A percentile compares a stretch with the other conserved stretches of the same genome.
These are phyloP conservation scores for Mucor velutinosus DNA, from an alignment of 371 early-diverging fungal genomes.

Conservation along the genomic window DNA sequence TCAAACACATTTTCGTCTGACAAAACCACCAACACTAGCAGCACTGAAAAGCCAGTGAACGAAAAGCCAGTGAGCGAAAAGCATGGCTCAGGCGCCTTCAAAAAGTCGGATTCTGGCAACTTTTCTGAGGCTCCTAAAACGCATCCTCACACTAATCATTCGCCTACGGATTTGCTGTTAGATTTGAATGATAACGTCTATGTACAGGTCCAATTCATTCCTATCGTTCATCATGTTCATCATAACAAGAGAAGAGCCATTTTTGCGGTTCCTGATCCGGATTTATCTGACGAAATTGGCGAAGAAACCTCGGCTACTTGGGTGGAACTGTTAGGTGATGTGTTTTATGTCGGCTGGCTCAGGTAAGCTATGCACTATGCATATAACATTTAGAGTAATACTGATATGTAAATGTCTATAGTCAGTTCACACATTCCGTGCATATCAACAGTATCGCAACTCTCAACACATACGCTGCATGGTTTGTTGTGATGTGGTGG, in stretches of 20 bases:
- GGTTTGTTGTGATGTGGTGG: slow-evolving; percentile 68
- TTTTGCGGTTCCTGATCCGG: slow-evolving; percentile 48
- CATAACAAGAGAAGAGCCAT: slow-evolving; percentile 25
- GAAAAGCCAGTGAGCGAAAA: not conserved
- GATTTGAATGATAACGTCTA: slow-evolving; percentile 47
- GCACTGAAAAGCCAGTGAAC: not conserved
- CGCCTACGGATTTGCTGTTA: slow-evolving; percentile 22
- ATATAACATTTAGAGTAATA: not conserved
- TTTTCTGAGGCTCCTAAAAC: not conserved
- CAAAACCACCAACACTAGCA: not conserved
- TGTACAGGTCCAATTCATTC: slow-evolving; percentile 35
- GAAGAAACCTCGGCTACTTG: slow-evolving; percentile 50
- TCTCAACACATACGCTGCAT: slow-evolving; percentile 49
- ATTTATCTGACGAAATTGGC: slow-evolving; percentile 53
- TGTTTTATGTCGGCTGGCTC: slow-evolving; percentile 54
- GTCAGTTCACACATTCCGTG: slow-evolving; percentile 53
- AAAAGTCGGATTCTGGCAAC: slow-evolving; percentile 9
- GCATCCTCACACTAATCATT: slow-evolving; percentile 13
- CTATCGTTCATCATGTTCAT: slow-evolving; percentile 16
- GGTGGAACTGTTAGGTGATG: slow-evolving; percentile 51
- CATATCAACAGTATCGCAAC: slow-evolving; percentile 38
- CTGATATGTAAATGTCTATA: not conserved
- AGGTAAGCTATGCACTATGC: slow-evolving; percentile 15
- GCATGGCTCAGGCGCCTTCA: not conserved
- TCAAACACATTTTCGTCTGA: not conserved